Evolutionary conservation across 768 basidiomycete genomes (phyloP), one percentile per base, ranked within the genome.

Genomic region (Leccinum truebloodii): DNA sequence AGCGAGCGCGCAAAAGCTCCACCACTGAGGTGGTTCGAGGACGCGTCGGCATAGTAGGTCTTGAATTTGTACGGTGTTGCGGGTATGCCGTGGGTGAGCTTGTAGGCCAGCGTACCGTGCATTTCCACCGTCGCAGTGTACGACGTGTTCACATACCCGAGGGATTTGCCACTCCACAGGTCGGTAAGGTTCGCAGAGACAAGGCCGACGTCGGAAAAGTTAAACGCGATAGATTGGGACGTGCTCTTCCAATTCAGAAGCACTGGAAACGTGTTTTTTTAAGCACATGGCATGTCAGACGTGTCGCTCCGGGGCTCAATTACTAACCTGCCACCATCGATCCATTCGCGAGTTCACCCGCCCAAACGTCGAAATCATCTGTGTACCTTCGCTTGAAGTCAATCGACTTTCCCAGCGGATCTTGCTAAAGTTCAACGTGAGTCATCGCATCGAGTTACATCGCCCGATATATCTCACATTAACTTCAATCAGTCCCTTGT

Each of bases 371-470:
- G 30, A 58, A 53, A 18, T 35, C 39, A 35, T 63, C 53, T 22
- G 64, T 65, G 50, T 63, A 65, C 34, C 62, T 57, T 55, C 62
- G 39, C 16, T 39, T 28, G 53, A 63, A 65, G 1, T 50, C 26
- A 8, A 65, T 58, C 16, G 62, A 63, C 16, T 13, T 10, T 6
- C 62, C 62, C 6, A 65, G 59, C 10, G 52, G 18, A 48, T 65
- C 64, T 65, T 63, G 64, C 64, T 64, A n/a, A 13, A 12, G n/a
- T 4, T 0, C 7, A 16, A 37, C 2, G 26, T 63, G n/a, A 63
- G 49, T 48, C 6, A 8, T 48, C 20, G 9, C 6, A 41, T 52
- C 54, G 10, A 18, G 26, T 26, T 24, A 50, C 30, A 32, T 6
- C 14, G 10, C 16, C 10, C 14, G 24, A 13, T 2, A 12, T 2